These are phyloP conservation scores for Cystobasidium onofrii DNA, from an alignment of 768 basidiomycete genomes.

Conservation along the genomic window DNA sequence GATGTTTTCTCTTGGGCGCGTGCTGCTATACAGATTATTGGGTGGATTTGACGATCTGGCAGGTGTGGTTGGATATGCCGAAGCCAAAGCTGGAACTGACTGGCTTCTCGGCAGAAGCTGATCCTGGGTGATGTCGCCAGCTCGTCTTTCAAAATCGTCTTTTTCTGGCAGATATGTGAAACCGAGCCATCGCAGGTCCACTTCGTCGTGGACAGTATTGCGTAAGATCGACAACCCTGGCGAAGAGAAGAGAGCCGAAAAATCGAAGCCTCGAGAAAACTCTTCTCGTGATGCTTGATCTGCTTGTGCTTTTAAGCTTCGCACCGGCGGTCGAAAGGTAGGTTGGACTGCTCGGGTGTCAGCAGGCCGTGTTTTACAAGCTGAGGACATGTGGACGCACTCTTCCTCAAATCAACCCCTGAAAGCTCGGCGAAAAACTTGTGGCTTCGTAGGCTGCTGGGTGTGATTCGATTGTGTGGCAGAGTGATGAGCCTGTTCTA, in stretches of 20 bases:
- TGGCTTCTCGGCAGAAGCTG: not conserved
- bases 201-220: not conserved
- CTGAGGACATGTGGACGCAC: not conserved
- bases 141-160: conserved; percentile 11
- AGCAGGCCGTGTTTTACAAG: not conserved
- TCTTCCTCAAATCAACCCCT: not conserved
- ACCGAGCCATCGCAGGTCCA: conserved; percentile 19
- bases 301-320: not conserved
- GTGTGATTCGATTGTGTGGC: not conserved
- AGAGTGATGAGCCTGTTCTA: not conserved
- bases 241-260: conserved; percentile 34
- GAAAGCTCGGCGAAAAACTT: not conserved
- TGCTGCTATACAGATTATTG: not conserved
- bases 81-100: not conserved
- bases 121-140: not conserved
- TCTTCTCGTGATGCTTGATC: not conserved
- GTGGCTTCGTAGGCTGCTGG: not conserved
- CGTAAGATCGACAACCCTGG: conserved; percentile 31
- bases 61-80: conserved; percentile 21
- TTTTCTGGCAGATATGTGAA: conserved; percentile 19
- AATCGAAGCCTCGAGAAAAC: conserved; percentile 23
- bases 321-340: not conserved
- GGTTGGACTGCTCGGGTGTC: not conserved
- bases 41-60: not conserved
- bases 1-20: not conserved